Percentiles rank a stretch among this genome's conserved stretches.
Conservation (phyloP, 176 grass and related monocot genomes). For the Chrysopogon serrulatus region DNA sequence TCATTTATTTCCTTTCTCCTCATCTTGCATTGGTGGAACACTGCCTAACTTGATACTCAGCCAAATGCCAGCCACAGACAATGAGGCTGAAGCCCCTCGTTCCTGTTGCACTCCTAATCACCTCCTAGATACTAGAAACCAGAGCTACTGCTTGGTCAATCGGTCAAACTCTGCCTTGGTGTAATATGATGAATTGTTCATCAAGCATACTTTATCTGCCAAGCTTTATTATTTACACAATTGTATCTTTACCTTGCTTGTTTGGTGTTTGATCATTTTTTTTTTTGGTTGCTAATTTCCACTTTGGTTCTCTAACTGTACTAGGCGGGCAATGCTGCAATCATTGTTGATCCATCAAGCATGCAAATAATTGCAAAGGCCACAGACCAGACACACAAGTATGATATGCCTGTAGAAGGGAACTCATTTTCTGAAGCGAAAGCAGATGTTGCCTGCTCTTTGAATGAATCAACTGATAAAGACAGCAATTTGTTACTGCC, state of each 20-base stretch:
- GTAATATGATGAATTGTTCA: not conserved
- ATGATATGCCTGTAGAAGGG: constrained; percentile 10
- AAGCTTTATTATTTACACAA: not conserved
- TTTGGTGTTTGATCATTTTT: not conserved
- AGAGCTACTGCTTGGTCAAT: not conserved
- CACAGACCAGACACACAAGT: constrained; percentile 39
- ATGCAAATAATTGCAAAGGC: constrained; percentile 68
- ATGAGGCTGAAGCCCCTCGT: too few species aligned
- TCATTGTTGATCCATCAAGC: constrained; percentile 77
- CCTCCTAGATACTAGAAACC: too few species aligned
- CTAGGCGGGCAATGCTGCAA: constrained; percentile 70
- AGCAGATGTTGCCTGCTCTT: not conserved
- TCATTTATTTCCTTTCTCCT: too few species aligned
- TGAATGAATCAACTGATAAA: not conserved
- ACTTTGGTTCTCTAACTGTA: not conserved
- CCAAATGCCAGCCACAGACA: too few species aligned
- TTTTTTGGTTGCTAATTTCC: not conserved
- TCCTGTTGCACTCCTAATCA: too few species aligned
- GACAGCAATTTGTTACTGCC: not conserved
- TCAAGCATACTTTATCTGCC: not conserved
- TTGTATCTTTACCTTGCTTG: not conserved
- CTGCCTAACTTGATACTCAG: too few species aligned
- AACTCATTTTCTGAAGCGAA: constrained; percentile 17
- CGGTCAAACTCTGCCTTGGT: not conserved
- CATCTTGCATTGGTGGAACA: too few species aligned